Conservation (phyloP, 2,329 filamentous ascomycete species). For the Epichloe aotearoae region DNA sequence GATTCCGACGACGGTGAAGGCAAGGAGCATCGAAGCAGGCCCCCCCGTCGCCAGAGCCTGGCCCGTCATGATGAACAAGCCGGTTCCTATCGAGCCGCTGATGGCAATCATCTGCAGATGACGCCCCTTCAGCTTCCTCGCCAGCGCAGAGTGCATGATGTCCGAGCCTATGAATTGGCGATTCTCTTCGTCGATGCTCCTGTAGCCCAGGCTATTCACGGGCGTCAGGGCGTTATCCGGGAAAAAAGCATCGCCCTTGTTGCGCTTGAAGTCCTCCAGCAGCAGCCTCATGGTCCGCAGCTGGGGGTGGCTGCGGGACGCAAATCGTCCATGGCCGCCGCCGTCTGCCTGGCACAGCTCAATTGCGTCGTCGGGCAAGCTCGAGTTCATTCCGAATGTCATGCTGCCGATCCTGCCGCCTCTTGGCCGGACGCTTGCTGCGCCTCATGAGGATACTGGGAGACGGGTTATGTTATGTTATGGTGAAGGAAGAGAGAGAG, state of each 20-base stretch:
- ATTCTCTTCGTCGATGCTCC: conserved; percentile 38
- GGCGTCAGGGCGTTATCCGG: conserved; percentile 28
- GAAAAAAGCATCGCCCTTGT: conserved; percentile 36
- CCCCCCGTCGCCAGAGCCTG: conserved; percentile 64
- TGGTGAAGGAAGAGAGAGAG: too few species aligned
- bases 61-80: conserved; percentile 76
- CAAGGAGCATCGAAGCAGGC: conserved; percentile 63
- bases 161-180: conserved; percentile 49
- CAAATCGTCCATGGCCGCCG: not conserved
- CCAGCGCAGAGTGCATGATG: conserved; percentile 62
- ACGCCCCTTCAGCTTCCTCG: conserved; percentile 63
- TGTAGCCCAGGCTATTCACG: conserved; percentile 14
- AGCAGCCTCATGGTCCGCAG: conserved; percentile 26
- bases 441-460: too few species aligned
- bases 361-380: not conserved
- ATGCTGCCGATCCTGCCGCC: not conserved
- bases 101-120: conserved; percentile 98
- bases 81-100: conserved; percentile 69
- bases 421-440: too few species aligned
- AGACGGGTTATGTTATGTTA: too few species aligned
- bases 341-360: not conserved
- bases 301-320: not conserved
- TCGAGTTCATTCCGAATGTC: not conserved
- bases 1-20: conserved; percentile 61
- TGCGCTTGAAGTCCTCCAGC: conserved; percentile 50